Base-by-base conservation (phyloP, 192 early-diverging fungal genomes). In the Coemansia sp. region DNA sequence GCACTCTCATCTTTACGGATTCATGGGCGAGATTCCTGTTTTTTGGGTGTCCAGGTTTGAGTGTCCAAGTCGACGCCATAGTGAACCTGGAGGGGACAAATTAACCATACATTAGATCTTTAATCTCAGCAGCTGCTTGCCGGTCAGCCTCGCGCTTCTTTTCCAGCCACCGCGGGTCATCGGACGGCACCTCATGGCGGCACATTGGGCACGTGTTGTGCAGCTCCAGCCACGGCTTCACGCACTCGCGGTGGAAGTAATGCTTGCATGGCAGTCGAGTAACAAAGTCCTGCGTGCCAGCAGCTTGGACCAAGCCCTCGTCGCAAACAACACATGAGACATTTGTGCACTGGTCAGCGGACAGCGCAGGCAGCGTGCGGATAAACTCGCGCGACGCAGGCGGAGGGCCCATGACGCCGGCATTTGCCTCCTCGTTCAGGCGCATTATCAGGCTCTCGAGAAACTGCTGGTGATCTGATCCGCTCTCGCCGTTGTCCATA, bases 151-250 rank as follows among this genome's bases (percentile, higher is more conserved):
- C 72, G 49, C 77, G 77, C 56, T 65, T 67, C 47, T 66, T 74
- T 43, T 80, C 77, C 9, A 75, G 66, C 77, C 77, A 80, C 59
- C 57, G 65, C 50, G 72, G 77, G 21, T 81, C 79, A 45, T 81
- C 73, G 21, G 79, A 75, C 1, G 79, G 79, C 17, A 81, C 73
- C 52, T 75, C 72, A 25, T 52, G 41, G 29, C 79, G 69, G 62
- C 79, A 81, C 72, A 81, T 75, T 0, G 79, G 79, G 23, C 79
- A 81, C 5, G 79, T 81, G 65, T 81, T 81, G 67, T 81, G 79
- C 61, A 81, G 63, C 66, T 75, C 79, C 24, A 81, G 67, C 79
- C 79, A 81, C 12, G 72, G 73, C 57, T 67, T 69, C 39, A 81
- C 60, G 56, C 79, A 81, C 11, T 60, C 56, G 6, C 54, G 53